Percentiles rank a stretch among this genome's conserved stretches.
Evolutionary conservation across 129 eudicot species (phyloP).

Genomic region (Tanacetum coccineum): DNA sequence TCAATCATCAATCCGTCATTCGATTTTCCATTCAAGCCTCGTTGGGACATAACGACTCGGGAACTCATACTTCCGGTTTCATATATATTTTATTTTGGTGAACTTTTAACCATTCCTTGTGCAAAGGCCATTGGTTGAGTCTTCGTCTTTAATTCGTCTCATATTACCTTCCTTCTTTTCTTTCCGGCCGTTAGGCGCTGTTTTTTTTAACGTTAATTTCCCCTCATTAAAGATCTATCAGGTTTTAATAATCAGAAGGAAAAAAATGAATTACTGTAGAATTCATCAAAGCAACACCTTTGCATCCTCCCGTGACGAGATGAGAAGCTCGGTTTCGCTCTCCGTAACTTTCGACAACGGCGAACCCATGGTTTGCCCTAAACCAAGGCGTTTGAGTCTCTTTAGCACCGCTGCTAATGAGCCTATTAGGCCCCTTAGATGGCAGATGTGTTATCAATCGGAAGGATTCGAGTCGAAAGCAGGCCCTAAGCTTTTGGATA

Average conservation of each 20-base stretch:
- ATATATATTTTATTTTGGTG: too few species aligned
- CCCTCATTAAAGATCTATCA: background rate
- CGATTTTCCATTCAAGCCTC: too few species aligned
- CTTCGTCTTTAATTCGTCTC: slow-evolving; percentile 19
- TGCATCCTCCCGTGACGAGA: slow-evolving; percentile 57
- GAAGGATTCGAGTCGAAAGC: slow-evolving; percentile 74
- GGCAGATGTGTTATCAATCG: slow-evolving; percentile 69
- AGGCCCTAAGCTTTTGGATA: slow-evolving; percentile 83
- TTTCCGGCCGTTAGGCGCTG: background rate
- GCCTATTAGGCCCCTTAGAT: slow-evolving; percentile 51
- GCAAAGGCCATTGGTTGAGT: too few species aligned
- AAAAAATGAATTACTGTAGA: slow-evolving; percentile 58
- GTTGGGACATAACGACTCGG: too few species aligned
- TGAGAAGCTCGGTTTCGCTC: slow-evolving; percentile 49
- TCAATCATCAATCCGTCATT: too few species aligned
- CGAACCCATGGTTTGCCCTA: slow-evolving; percentile 79
- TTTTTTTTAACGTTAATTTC: background rate
- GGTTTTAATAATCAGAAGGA: background rate
- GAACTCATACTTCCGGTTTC: too few species aligned
- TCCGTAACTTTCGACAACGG: slow-evolving; percentile 39
- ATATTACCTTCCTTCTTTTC: too few species aligned
- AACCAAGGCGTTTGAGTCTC: slow-evolving; percentile 67
- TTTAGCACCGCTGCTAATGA: slow-evolving; percentile 36
- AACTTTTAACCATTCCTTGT: too few species aligned
- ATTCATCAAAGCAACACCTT: slow-evolving; percentile 52